Base-by-base conservation (phyloP, 306 rosid genomes). In the Castanea crenata region DNA sequence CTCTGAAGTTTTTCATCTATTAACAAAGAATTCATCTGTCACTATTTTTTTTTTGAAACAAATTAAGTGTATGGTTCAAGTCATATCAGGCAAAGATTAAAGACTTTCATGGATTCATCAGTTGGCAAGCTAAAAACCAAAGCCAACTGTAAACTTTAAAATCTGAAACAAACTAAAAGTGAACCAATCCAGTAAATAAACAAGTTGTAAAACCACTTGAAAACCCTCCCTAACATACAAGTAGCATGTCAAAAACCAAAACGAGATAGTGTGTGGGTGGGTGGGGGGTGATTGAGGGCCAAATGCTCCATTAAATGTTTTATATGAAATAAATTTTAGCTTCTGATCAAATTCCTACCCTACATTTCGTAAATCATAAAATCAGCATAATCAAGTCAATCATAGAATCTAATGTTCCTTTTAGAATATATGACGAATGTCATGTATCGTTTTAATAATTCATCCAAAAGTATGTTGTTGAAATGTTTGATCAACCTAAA, bases 1-100 rank as follows among this genome's bases (percentile, higher is more conserved):
- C 73, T 54, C 63, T 18, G 68, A 69, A 15, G 81, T 29, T 59
- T 29, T 69, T 73, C 74, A 71, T 74, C 68, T 74, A 62, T 56
- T 79, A 77, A 61, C 32, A 15, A 49, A 67, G 58, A 75, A 73
- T 58, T 75, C 31, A 72, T 58, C 6, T 63, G 70, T 84, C 62
- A 55, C 61, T 65, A 62, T 46, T 68, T 41, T 41, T 38, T 38
- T 34, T 38, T 41, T 10, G 23, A 18, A 55, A 77, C 44, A 59
- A 54, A n/a, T 38, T 78, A n/a, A 73, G 49, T 27, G 41, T 34
- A 75, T 23, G 71, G 35, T 70, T 52, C 58, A 62, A 72, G 74
- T 78, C 55, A 61, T 46, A 75, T 71, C 38, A 78, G 64, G 63
- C 56, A 73, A 21, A 69, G 3, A 44, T 64, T 32, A 64, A 64